Conservation (phyloP, 1,284 basidiomycete species). For the Ustilago crameri region DNA sequence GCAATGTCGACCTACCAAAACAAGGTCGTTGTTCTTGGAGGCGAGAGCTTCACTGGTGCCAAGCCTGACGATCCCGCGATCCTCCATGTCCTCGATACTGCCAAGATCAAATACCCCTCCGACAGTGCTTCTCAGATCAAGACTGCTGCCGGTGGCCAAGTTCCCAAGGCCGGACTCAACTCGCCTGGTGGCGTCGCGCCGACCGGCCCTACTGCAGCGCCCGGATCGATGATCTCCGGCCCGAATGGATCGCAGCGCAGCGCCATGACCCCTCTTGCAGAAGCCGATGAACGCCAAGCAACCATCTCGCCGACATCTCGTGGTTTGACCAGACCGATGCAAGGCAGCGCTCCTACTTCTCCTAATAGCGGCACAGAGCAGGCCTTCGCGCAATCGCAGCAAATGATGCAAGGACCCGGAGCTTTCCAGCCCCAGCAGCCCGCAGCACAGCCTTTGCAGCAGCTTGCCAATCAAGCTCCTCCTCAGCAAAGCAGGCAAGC, state of each 20-base stretch:
- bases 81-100: constrained; percentile 76
- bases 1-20: constrained; percentile 90
- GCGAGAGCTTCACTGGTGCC: constrained; percentile 80
- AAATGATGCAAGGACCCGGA: constrained; percentile 6
- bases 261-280: constrained; percentile 44
- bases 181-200: constrained; percentile 16
- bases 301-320: constrained; percentile 48
- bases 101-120: constrained; percentile 68
- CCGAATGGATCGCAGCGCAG: constrained; percentile 28
- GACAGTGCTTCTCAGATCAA: constrained; percentile 53
- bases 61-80: constrained; percentile 83
- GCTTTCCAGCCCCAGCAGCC: constrained; percentile 8
- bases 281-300: constrained; percentile 36
- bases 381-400: constrained; percentile 20
- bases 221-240: constrained; percentile 25
- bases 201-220: constrained; percentile 14
- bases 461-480: constrained; percentile 15
- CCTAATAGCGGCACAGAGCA: constrained; percentile 19
- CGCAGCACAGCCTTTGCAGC: constrained; percentile 2
- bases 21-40: constrained; percentile 90
- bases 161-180: constrained; percentile 39
- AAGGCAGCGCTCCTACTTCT: constrained; percentile 19
- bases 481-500: background rate
- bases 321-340: constrained; percentile 6
- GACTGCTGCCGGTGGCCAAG: constrained; percentile 16